These are phyloP conservation scores for Meripilus lineatus DNA, from an alignment of 1,284 basidiomycete genomes.

Conservation along the genomic window DNA sequence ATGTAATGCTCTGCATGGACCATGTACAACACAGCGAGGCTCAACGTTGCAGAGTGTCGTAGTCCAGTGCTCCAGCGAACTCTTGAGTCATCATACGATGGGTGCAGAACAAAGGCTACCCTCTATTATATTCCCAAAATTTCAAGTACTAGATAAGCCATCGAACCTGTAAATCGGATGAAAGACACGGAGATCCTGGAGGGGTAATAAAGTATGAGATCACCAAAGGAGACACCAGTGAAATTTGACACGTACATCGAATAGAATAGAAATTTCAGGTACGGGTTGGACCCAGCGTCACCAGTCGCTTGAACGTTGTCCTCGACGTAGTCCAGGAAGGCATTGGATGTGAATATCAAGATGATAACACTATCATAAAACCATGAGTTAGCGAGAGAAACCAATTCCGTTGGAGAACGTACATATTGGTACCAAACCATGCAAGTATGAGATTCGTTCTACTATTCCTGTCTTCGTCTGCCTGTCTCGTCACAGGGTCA, in stretches of 20 bases:
- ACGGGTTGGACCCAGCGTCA: constrained; percentile 74
- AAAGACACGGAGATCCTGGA: constrained; percentile 71
- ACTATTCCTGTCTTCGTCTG: constrained; percentile 81
- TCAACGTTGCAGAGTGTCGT: too few species aligned
- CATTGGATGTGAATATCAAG: constrained; percentile 74
- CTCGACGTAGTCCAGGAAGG: constrained; percentile 64
- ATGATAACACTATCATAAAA: constrained; percentile 62
- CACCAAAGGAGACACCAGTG: too few species aligned
- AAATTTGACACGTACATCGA: constrained; percentile 67
- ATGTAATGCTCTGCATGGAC: too few species aligned
- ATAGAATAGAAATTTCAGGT: constrained; percentile 79
- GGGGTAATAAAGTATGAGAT: constrained; percentile 8
- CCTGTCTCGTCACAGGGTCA: constrained; percentile 83
- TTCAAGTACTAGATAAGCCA: constrained; percentile 74
- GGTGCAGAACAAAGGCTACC: too few species aligned
- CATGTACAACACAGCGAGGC: too few species aligned
- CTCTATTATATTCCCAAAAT: constrained; percentile 46
- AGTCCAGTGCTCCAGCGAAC: too few species aligned
- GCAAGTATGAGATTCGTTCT: constrained; percentile 81
- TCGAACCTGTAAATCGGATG: constrained; percentile 74
- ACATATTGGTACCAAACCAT: constrained; percentile 86
- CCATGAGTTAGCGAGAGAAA: constrained; percentile 2
- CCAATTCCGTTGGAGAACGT: constrained; percentile 23
- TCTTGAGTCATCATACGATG: too few species aligned
- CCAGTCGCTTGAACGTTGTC: constrained; percentile 42